phyloP scores from a whole-genome alignment of 495 filamentous ascomycete species.

The Haplographium delicatum region DNA sequence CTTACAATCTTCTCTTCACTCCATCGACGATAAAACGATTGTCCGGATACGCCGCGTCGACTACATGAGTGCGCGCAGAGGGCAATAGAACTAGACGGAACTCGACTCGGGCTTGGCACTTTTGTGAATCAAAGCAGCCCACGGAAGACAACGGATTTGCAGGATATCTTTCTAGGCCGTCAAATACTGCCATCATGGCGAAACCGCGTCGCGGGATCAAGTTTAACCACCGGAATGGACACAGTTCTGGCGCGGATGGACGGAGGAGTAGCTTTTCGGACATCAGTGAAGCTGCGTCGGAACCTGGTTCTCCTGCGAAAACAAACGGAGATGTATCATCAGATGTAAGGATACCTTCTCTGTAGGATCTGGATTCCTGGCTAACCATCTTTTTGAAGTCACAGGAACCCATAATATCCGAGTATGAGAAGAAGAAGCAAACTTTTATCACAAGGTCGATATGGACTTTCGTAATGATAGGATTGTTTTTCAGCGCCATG shows the following conservation, averaged over 20 bases:
- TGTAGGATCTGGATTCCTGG: background rate
- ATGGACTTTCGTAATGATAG: slow-evolving; percentile 99
- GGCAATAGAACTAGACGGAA: slow-evolving; percentile 1
- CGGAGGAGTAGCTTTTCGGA: slow-evolving; percentile 74
- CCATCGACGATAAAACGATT: background rate
- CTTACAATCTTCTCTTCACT: background rate
- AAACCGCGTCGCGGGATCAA: slow-evolving; percentile 78
- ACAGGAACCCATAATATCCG: slow-evolving; percentile 49
- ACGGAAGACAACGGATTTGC: slow-evolving; percentile 14
- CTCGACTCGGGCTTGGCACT: slow-evolving; percentile 2
- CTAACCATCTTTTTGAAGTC: slow-evolving; percentile 30
- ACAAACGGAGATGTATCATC: slow-evolving; percentile 18
- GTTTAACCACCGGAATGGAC: slow-evolving; percentile 65
- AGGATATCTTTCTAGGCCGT: background rate
- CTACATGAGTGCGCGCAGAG: slow-evolving; percentile 3
- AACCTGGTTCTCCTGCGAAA: slow-evolving; percentile 27
- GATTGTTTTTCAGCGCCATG: slow-evolving; percentile 80
- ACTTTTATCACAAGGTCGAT: slow-evolving; percentile 96
- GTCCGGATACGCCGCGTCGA: background rate
- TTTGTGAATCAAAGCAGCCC: slow-evolving; percentile 4
- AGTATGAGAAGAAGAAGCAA: slow-evolving; percentile 97
- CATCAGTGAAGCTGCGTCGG: slow-evolving; percentile 68
- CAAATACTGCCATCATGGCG: slow-evolving; percentile 51
- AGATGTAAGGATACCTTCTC: slow-evolving; percentile 21
- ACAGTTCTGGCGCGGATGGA: slow-evolving; percentile 34